Percentiles rank a stretch among this genome's conserved stretches.
Conservation (phyloP, 83 land plant species). For the Picea abies region DNA sequence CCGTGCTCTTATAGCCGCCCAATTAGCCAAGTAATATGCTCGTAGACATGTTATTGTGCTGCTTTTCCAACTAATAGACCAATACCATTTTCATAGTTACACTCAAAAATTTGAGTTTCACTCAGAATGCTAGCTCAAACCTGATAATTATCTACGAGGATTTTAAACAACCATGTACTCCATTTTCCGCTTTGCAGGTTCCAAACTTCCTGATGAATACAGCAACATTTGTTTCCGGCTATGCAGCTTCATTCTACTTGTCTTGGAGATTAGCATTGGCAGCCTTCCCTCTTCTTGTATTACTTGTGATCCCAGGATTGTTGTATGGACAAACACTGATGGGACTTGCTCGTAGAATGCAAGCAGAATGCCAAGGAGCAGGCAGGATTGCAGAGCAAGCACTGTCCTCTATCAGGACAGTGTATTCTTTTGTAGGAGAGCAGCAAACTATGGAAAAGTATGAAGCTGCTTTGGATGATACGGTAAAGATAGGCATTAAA, state of each 20-base stretch:
- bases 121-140: neutral
- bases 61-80: neutral
- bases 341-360: slow-evolving; percentile 37
- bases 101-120: too few relatives aligned
- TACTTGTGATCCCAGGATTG: slow-evolving; percentile 79
- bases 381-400: slow-evolving; percentile 70
- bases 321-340: slow-evolving; percentile 69
- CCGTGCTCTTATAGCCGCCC: too few relatives aligned
- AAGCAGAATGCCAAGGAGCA: slow-evolving; percentile 59
- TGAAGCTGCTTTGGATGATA: slow-evolving; percentile 42
- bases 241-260: slow-evolving; percentile 46
- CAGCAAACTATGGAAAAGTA: slow-evolving; percentile 46
- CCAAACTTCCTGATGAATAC: slow-evolving; percentile 59
- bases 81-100: too few relatives aligned
- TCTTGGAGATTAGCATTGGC: slow-evolving; percentile 72
- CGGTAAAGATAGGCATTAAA: slow-evolving; percentile 51
- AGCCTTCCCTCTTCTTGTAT: slow-evolving; percentile 54
- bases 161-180: neutral
- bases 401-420: slow-evolving; percentile 69
- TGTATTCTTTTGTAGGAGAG: slow-evolving; percentile 83
- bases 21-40: too few relatives aligned
- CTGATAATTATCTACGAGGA: neutral
- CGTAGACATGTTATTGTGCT: neutral
- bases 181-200: slow-evolving; percentile 39
- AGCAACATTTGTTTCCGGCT: slow-evolving; percentile 65